Percentiles rank a stretch among this genome's conserved stretches.
Evolutionary conservation across 768 basidiomycete genomes (phyloP).

Genomic region (Daedaleopsis nitida): DNA sequence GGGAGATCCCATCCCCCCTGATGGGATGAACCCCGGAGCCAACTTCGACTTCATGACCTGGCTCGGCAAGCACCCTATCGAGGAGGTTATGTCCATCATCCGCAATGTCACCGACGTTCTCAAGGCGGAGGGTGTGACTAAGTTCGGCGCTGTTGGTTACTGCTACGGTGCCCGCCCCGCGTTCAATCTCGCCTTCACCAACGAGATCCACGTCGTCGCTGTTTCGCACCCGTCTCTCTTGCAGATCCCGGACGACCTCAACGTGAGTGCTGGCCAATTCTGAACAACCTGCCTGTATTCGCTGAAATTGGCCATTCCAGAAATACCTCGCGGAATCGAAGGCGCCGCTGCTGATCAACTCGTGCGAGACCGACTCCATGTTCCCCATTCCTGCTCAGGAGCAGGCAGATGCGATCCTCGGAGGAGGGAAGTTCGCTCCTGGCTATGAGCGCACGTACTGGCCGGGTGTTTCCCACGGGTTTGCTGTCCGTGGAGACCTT

Average conservation of each 20-base stretch:
- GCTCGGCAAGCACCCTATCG: conserved; percentile 36
- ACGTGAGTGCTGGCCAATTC: conserved; percentile 39
- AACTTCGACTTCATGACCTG: conserved; percentile 37
- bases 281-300: too few relatives aligned
- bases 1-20: conserved; percentile 35
- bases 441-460: conserved; percentile 40
- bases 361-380: conserved; percentile 51
- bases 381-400: conserved; percentile 52
- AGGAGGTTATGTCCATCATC: conserved; percentile 36
- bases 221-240: conserved; percentile 68
- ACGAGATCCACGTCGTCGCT: conserved; percentile 48
- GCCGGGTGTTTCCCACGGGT: conserved; percentile 34
- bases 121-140: conserved; percentile 58
- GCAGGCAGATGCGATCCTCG: conserved; percentile 41
- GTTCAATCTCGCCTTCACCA: conserved; percentile 64
- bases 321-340: conserved; percentile 47
- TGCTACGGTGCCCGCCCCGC: conserved; percentile 69
- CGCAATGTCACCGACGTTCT: conserved; percentile 60
- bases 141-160: conserved; percentile 64
- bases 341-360: conserved; percentile 68
- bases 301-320: conserved; percentile 24
- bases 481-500: conserved; percentile 45
- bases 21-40: conserved; percentile 12
- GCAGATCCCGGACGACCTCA: conserved; percentile 57
- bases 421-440: conserved; percentile 38